A percentile compares a stretch with the other conserved stretches of the same genome.
Evolutionary conservation across 306 rosid species (phyloP).

Genomic region (Canavalia ensiformis): DNA sequence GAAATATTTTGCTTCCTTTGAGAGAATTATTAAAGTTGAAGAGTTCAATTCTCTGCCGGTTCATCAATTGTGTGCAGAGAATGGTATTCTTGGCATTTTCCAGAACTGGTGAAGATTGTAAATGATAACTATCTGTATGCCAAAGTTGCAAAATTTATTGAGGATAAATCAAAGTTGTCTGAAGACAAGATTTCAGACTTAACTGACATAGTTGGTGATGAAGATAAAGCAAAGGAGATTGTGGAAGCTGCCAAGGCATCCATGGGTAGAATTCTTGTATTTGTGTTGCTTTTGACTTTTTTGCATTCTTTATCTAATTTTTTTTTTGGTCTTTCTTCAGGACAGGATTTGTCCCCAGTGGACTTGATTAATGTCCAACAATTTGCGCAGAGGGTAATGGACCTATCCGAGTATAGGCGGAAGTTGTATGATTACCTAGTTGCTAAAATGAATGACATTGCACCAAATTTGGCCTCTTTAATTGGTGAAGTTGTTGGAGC

Average conservation of each 20-base stretch:
- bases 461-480: constrained; percentile 88
- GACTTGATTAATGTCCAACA: constrained; percentile 86
- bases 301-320: constrained; percentile 9
- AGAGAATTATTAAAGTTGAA: not conserved
- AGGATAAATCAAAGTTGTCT: constrained; percentile 68
- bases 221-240: constrained; percentile 86
- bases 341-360: constrained; percentile 80
- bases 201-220: constrained; percentile 71
- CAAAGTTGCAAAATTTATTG: constrained; percentile 66
- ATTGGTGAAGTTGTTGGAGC: constrained; percentile 94
- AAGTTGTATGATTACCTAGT: constrained; percentile 77
- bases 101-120: constrained; percentile 78
- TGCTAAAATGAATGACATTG: constrained; percentile 83
- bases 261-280: constrained; percentile 64
- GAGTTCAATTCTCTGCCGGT: not conserved
- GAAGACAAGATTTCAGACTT: constrained; percentile 66
- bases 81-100: constrained; percentile 88
- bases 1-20: not conserved
- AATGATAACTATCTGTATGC: constrained; percentile 79
- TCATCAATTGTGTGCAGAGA: constrained; percentile 59
- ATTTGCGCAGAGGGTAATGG: constrained; percentile 87
- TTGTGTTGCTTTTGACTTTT: not conserved
- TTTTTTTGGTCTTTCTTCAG: constrained; percentile 54
- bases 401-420: constrained; percentile 77
- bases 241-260: constrained; percentile 95